These are phyloP conservation scores for Clonostachys sp. DNA, from an alignment of 2,329 filamentous ascomycete species.

Conservation along the genomic window DNA sequence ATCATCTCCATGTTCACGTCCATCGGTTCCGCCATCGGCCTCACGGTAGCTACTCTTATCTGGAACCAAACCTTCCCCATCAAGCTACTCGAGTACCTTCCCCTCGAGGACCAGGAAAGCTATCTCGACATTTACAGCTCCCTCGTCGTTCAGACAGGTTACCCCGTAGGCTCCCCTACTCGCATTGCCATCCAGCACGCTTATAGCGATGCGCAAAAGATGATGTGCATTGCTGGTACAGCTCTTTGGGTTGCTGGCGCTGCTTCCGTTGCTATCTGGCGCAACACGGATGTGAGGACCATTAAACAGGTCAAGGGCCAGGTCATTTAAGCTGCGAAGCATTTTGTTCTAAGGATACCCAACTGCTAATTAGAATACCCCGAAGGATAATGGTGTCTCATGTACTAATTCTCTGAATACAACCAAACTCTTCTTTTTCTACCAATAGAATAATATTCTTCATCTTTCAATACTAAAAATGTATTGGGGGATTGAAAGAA, in stretches of 20 bases:
- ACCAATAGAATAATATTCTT: too few relatives aligned
- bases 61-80: slow-evolving; percentile 57
- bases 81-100: slow-evolving; percentile 44
- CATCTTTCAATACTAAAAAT: too few relatives aligned
- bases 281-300: slow-evolving; percentile 43
- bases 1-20: slow-evolving; percentile 55
- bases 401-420: too few relatives aligned
- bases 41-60: slow-evolving; percentile 57
- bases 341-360: too few relatives aligned
- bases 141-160: slow-evolving; percentile 49
- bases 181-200: slow-evolving; percentile 53
- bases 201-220: slow-evolving; percentile 49
- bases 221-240: slow-evolving; percentile 45
- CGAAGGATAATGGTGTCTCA: too few relatives aligned
- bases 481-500: too few relatives aligned
- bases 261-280: slow-evolving; percentile 32
- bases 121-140: slow-evolving; percentile 36
- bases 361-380: too few relatives aligned
- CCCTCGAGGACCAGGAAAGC: slow-evolving; percentile 26
- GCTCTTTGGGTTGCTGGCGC: slow-evolving; percentile 32
- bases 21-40: slow-evolving; percentile 56
- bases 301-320: slow-evolving; percentile 32
- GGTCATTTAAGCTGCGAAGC: slow-evolving; percentile 18
- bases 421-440: too few relatives aligned
- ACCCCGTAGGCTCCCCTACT: slow-evolving; percentile 40